These are phyloP conservation scores for Pythium brachiatum DNA, from an alignment of 352 stramenopile species.

Conservation along the genomic window DNA sequence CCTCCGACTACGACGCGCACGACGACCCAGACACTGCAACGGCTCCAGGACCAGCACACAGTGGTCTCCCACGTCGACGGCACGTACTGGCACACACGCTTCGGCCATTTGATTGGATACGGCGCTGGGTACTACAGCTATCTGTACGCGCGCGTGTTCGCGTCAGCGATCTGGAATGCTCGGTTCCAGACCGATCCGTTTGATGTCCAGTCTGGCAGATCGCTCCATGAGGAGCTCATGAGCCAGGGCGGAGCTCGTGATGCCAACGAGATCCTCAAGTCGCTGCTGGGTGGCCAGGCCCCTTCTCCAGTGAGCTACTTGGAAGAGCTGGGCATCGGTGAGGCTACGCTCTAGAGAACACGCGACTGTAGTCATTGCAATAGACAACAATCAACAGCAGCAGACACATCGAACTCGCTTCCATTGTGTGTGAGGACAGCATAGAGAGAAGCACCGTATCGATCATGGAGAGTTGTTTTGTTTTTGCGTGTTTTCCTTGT, in stretches of 20 bases:
- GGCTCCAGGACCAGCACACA: constrained; percentile 71
- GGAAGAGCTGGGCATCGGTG: constrained; percentile 57
- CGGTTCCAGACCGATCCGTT: constrained; percentile 70
- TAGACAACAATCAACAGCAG: constrained; percentile 4
- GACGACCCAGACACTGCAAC: constrained; percentile 52
- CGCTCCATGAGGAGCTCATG: constrained; percentile 74
- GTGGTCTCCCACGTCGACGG: constrained; percentile 75
- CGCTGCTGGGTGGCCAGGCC: constrained; percentile 53
- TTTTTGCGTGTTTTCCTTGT: not conserved
- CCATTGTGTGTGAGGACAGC: constrained; percentile 16
- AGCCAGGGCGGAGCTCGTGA: constrained; percentile 86
- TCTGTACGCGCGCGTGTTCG: constrained; percentile 89
- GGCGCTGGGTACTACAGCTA: constrained; percentile 92
- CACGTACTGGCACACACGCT: constrained; percentile 84
- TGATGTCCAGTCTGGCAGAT: constrained; percentile 48
- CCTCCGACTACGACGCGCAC: constrained; percentile 38
- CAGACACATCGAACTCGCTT: constrained; percentile 18
- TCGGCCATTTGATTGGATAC: constrained; percentile 89
- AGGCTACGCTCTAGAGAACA: not conserved
- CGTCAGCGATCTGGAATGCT: constrained; percentile 83
- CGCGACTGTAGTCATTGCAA: not conserved
- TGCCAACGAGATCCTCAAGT: constrained; percentile 76
- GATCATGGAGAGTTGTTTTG: constrained; percentile 5
- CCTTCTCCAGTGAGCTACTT: constrained; percentile 67
- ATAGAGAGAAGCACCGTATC: constrained; percentile 18